Evolutionary conservation across 495 filamentous ascomycete genomes (phyloP).

Genomic region (Penicillium ucsense): DNA sequence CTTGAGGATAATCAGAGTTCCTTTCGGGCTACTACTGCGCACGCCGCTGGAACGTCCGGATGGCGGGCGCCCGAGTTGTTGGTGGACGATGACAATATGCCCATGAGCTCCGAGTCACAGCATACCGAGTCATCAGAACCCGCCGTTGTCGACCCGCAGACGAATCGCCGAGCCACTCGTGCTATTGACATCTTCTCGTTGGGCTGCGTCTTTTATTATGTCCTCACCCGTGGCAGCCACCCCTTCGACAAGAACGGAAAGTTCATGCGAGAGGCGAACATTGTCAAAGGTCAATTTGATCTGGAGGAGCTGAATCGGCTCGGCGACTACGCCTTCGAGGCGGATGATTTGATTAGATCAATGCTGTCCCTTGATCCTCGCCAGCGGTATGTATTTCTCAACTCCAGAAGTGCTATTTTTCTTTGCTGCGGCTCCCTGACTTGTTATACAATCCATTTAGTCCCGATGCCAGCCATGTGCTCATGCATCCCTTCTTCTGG

Average conservation of each 20-base stretch:
- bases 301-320: constrained; percentile 60
- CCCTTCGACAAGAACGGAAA: constrained; percentile 89
- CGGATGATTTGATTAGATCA: constrained; percentile 68
- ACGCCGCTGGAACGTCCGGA: constrained; percentile 85
- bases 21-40: constrained; percentile 85
- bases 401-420: too few relatives aligned
- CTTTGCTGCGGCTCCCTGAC: too few relatives aligned
- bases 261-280: constrained; percentile 93
- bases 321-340: constrained; percentile 76
- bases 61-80: constrained; percentile 96
- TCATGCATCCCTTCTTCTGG: constrained; percentile 98
- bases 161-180: constrained; percentile 75
- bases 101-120: constrained; percentile 26
- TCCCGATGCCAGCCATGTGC: constrained; percentile 63
- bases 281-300: constrained; percentile 74
- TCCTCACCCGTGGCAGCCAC: constrained; percentile 82
- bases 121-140: constrained; percentile 48
- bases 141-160: constrained; percentile 50
- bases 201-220: constrained; percentile 93
- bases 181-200: constrained; percentile 96
- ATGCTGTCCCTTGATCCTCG: constrained; percentile 75
- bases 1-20: constrained; percentile 93
- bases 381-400: constrained; percentile 32
- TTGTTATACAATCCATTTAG: constrained; percentile 13
- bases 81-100: constrained; percentile 56